Conservation (phyloP, 2,329 filamentous ascomycete genomes). For the Nannizzia gypsea region DNA sequence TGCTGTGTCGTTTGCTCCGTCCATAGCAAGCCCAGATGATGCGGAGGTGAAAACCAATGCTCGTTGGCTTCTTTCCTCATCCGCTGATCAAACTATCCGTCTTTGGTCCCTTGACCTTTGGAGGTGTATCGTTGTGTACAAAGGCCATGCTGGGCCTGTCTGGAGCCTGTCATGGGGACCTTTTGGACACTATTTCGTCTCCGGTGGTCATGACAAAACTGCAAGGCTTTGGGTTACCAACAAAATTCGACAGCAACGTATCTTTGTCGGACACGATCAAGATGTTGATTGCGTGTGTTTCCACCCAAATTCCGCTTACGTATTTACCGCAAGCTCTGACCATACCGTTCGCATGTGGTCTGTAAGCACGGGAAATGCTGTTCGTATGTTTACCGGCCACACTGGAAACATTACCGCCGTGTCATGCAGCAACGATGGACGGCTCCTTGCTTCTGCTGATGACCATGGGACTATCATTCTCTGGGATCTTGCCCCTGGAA, state of each 20-base stretch:
- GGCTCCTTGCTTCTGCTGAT: slow-evolving; percentile 82
- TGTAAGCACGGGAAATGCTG: slow-evolving; percentile 71
- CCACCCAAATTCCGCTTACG: slow-evolving; percentile 86
- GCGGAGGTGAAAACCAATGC: slow-evolving; percentile 47
- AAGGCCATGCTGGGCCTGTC: slow-evolving; percentile 79
- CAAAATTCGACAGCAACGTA: slow-evolving; percentile 74
- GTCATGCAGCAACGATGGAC: slow-evolving; percentile 76
- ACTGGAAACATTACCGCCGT: slow-evolving; percentile 75
- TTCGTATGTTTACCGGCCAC: slow-evolving; percentile 86
- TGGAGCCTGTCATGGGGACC: slow-evolving; percentile 85
- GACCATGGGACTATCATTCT: slow-evolving; percentile 80
- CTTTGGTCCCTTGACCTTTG: slow-evolving; percentile 89
- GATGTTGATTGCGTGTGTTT: slow-evolving; percentile 85
- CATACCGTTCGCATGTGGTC: slow-evolving; percentile 97
- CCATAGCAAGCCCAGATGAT: slow-evolving; percentile 40
- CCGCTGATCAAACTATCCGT: slow-evolving; percentile 75
- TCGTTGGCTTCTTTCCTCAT: slow-evolving; percentile 74
- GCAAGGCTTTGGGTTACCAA: slow-evolving; percentile 87
- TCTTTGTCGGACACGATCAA: slow-evolving; percentile 86
- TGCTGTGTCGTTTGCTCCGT: slow-evolving; percentile 75
- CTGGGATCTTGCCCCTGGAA: slow-evolving; percentile 84
- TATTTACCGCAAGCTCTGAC: slow-evolving; percentile 88
- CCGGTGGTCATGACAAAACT: slow-evolving; percentile 77
- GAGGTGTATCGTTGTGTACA: slow-evolving; percentile 88
- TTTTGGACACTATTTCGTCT: slow-evolving; percentile 89